These are phyloP conservation scores for Lentinula edodes DNA, from an alignment of 768 basidiomycete species.

Conservation along the genomic window DNA sequence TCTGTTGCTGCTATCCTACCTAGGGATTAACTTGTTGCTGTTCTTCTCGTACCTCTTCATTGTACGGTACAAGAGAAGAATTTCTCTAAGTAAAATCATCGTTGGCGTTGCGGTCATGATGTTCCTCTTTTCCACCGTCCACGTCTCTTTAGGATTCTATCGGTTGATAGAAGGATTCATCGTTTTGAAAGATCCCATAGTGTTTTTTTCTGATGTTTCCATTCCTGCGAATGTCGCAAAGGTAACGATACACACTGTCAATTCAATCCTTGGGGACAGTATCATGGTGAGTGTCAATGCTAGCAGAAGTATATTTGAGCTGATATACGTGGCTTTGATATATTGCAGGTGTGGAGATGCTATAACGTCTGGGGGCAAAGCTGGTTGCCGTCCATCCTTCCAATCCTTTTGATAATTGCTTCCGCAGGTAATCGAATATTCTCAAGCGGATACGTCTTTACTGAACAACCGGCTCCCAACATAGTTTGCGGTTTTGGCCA, in stretches of 20 bases:
- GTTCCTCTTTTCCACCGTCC: constrained; percentile 28
- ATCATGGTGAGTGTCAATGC: constrained; percentile 12
- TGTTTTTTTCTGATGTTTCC: constrained; percentile 27
- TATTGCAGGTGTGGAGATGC: constrained; percentile 16
- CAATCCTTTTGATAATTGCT: constrained; percentile 22
- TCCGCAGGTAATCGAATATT: constrained; percentile 18
- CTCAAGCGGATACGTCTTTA: neutral
- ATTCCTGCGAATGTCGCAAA: constrained; percentile 30
- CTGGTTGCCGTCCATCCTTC: constrained; percentile 23
- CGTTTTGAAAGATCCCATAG: constrained; percentile 20
- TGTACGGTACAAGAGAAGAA: constrained; percentile 17
- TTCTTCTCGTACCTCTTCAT: constrained; percentile 23
- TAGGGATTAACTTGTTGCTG: constrained; percentile 24
- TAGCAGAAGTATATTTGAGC: neutral
- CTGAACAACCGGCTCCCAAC: neutral
- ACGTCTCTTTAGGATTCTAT: constrained; percentile 28
- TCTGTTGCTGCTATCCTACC: too few relatives aligned
- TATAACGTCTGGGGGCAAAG: constrained; percentile 27
- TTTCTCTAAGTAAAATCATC: constrained; percentile 16
- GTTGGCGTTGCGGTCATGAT: constrained; percentile 19
- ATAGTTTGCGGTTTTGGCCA: constrained; percentile 27
- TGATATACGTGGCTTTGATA: neutral
- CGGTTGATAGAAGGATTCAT: constrained; percentile 30
- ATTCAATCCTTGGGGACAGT: constrained; percentile 27
- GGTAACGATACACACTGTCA: constrained; percentile 25